phyloP scores from a whole-genome alignment of 371 early-diverging fungal genomes.

The Capniomyces stellatus region DNA sequence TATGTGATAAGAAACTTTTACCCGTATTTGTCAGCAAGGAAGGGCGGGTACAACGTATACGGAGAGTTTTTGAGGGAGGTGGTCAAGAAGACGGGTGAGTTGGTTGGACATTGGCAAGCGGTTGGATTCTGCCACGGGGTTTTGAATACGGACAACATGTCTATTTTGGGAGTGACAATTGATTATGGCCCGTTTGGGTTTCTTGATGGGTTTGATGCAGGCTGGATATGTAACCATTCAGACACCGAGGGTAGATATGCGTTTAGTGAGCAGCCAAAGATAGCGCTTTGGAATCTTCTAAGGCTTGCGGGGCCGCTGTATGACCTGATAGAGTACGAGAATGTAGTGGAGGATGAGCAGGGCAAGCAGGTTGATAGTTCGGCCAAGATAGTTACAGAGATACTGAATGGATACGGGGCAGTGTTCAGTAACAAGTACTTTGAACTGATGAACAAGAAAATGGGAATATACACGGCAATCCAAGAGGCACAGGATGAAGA shows the following conservation, averaged over 20 bases:
- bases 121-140: conserved; percentile 76
- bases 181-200: conserved; percentile 84
- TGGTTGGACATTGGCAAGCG: conserved; percentile 77
- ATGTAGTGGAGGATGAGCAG: conserved; percentile 3
- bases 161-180: conserved; percentile 58
- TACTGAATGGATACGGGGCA: conserved; percentile 14
- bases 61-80: conserved; percentile 40
- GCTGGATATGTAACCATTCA: conserved; percentile 55
- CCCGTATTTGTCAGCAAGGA: conserved; percentile 3
- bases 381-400: conserved; percentile 30
- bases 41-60: conserved; percentile 29
- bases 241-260: conserved; percentile 50
- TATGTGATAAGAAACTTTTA: conserved; percentile 31
- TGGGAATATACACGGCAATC: conserved; percentile 22
- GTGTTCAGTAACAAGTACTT: conserved; percentile 11
- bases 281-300: conserved; percentile 64
- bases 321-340: conserved; percentile 28
- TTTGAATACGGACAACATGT: conserved; percentile 86
- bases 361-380: conserved; percentile 27
- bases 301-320: conserved; percentile 49
- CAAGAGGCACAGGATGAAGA: too few relatives aligned
- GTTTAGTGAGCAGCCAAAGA: conserved; percentile 63
- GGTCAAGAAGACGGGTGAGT: conserved; percentile 45
- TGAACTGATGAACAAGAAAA: conserved; percentile 38
- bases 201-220: conserved; percentile 64